Evolutionary conservation across 345 rosid genomes (phyloP).

Genomic region (Lepidium sativum): DNA sequence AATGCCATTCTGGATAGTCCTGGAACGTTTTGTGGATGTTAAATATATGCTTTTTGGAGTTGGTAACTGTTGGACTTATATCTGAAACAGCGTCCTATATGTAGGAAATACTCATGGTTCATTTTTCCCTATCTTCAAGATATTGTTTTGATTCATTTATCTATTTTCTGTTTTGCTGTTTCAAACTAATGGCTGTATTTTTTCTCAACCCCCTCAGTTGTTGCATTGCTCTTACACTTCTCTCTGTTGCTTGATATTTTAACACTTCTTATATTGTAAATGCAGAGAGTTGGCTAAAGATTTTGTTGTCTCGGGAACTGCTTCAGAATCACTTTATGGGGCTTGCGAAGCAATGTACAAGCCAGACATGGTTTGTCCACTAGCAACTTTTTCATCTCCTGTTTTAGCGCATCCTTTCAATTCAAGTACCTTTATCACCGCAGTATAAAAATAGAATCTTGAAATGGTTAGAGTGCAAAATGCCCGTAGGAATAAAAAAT

Average conservation of each 20-base stretch:
- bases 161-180: neutral
- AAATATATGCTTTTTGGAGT: neutral
- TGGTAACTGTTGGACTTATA: neutral
- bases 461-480: neutral
- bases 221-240: neutral
- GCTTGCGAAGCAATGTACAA: slow-evolving; percentile 93
- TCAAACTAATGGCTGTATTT: neutral
- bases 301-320: slow-evolving; percentile 94
- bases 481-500: neutral
- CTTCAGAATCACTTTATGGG: slow-evolving; percentile 91
- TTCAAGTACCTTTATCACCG: neutral
- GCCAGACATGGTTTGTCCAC: slow-evolving; percentile 75
- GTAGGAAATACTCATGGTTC: neutral
- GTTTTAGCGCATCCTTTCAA: neutral
- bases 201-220: neutral
- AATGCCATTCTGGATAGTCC: neutral
- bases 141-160: neutral
- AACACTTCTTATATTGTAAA: slow-evolving; percentile 1
- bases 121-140: neutral
- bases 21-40: neutral
- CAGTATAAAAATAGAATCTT: neutral
- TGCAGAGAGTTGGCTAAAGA: slow-evolving; percentile 91
- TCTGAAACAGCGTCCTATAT: neutral
- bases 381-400: neutral
- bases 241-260: neutral